Conservation (phyloP, 257 asterid genomes). For the Oldenlandia corymbosa region DNA sequence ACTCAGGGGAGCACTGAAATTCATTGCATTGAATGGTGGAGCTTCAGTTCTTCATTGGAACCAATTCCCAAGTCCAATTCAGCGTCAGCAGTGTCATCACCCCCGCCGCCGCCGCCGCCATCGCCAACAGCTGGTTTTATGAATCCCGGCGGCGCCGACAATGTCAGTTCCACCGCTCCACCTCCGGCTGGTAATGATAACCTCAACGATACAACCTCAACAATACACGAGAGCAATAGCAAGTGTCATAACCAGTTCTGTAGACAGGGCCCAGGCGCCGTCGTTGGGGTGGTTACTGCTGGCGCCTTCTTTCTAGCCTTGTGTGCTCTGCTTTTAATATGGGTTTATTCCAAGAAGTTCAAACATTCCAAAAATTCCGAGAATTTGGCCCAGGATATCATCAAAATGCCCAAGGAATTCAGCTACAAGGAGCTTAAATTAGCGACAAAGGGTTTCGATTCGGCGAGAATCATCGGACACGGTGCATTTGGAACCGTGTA, state of each 20-base stretch:
- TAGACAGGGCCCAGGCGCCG: slow-evolving; percentile 55
- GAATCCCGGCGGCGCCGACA: slow-evolving; percentile 49
- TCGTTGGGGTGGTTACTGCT: slow-evolving; percentile 74
- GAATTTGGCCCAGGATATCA: slow-evolving; percentile 46
- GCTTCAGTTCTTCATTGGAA: slow-evolving; percentile 62
- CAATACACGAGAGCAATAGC: slow-evolving; percentile 19
- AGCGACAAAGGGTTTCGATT: slow-evolving; percentile 61
- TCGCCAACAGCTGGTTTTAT: slow-evolving; percentile 37
- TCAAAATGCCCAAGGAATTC: slow-evolving; percentile 78
- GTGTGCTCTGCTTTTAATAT: slow-evolving; percentile 37
- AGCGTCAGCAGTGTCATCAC: slow-evolving; percentile 18
- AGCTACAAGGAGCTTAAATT: slow-evolving; percentile 54
- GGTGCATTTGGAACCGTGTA: slow-evolving; percentile 85
- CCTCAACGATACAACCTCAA: slow-evolving; percentile 13
- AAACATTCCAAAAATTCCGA: slow-evolving; percentile 35
- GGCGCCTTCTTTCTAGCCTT: slow-evolving; percentile 62
- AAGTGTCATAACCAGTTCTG: slow-evolving; percentile 55
- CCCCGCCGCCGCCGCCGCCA: slow-evolving; percentile 59
- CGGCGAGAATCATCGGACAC: slow-evolving; percentile 47
- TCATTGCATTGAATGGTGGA: slow-evolving; percentile 81
- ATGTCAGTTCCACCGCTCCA: slow-evolving; percentile 33
- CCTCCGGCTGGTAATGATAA: slow-evolving; percentile 16
- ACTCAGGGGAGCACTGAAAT: slow-evolving; percentile 88
- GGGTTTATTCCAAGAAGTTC: slow-evolving; percentile 54
- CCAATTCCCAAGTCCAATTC: slow-evolving; percentile 32